These are phyloP conservation scores for Moringa oleifera DNA, from an alignment of 345 rosid species.

Conservation along the genomic window DNA sequence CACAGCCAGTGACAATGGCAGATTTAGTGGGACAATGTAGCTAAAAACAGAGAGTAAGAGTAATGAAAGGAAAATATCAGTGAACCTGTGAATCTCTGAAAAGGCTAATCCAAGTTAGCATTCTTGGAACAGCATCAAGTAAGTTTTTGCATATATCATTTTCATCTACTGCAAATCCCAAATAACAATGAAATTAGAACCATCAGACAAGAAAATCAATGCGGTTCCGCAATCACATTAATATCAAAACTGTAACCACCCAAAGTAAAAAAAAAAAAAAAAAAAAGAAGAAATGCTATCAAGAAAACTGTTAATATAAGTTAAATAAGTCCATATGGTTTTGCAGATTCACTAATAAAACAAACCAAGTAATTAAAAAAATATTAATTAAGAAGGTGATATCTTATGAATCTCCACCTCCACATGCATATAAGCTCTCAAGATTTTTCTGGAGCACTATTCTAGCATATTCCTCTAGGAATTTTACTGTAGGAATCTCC, in stretches of 20 bases:
- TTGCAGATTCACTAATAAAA: constrained; percentile 6
- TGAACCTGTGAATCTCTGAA: constrained; percentile 70
- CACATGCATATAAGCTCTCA: constrained; percentile 87
- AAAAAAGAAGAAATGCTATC: too few relatives aligned
- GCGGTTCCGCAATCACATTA: background rate
- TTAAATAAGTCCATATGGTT: constrained; percentile 6
- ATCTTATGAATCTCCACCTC: constrained; percentile 47
- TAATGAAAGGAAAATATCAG: constrained; percentile 16
- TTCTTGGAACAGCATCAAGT: constrained; percentile 66
- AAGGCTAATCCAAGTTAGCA: constrained; percentile 60
- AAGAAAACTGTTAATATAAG: too few relatives aligned
- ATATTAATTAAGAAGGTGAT: constrained; percentile 4
- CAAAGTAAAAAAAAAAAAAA: too few relatives aligned
- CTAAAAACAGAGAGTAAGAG: background rate
- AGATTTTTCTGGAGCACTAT: constrained; percentile 65
- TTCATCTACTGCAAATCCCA: constrained; percentile 59
- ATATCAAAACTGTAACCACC: constrained; percentile 2
- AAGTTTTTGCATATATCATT: constrained; percentile 58
- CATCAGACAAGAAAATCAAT: constrained; percentile 6
- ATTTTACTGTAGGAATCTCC: constrained; percentile 51
- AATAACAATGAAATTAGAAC: constrained; percentile 19
- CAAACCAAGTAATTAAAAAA: constrained; percentile 13
- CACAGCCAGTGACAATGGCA: background rate
- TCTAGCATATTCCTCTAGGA: constrained; percentile 65
- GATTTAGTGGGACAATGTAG: background rate